Percentiles rank a stretch among this genome's conserved stretches.
phyloP scores from a whole-genome alignment of 2,329 filamentous ascomycete genomes.

The Sclerotinia nivalis region DNA sequence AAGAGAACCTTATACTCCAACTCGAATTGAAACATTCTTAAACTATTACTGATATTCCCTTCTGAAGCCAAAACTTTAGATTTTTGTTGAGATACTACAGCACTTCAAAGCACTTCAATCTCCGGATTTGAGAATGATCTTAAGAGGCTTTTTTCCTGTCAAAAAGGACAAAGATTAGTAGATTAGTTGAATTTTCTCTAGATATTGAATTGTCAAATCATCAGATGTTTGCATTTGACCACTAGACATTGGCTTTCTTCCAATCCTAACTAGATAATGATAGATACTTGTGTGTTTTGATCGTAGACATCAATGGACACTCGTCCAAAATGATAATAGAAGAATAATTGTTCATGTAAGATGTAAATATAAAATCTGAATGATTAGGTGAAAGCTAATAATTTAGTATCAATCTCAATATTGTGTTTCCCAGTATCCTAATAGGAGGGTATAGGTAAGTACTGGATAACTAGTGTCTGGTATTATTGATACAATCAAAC shows the following conservation, averaged over 20 bases:
- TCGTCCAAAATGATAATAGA: neutral
- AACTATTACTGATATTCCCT: neutral
- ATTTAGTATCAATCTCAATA: neutral
- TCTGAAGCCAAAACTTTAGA: neutral
- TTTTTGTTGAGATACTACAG: too few relatives aligned
- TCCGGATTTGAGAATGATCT: neutral
- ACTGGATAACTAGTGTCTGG: neutral
- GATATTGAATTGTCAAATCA: neutral
- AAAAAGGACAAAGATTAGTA: neutral
- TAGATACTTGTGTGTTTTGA: neutral
- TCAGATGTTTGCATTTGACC: neutral
- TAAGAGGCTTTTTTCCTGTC: neutral
- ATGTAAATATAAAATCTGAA: too few relatives aligned
- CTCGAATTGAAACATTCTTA: neutral
- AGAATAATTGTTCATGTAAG: neutral
- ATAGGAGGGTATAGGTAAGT: neutral
- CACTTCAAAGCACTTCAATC: neutral
- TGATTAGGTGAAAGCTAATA: too few relatives aligned
- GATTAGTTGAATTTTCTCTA: neutral
- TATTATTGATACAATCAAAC: neutral
- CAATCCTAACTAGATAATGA: too few relatives aligned
- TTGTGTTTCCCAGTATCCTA: neutral
- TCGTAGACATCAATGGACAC: neutral
- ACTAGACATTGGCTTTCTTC: neutral
- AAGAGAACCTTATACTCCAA: neutral